Evolutionary conservation across 192 early-diverging fungal species (phyloP).

Genomic region (Umbelopsis vinacea): DNA sequence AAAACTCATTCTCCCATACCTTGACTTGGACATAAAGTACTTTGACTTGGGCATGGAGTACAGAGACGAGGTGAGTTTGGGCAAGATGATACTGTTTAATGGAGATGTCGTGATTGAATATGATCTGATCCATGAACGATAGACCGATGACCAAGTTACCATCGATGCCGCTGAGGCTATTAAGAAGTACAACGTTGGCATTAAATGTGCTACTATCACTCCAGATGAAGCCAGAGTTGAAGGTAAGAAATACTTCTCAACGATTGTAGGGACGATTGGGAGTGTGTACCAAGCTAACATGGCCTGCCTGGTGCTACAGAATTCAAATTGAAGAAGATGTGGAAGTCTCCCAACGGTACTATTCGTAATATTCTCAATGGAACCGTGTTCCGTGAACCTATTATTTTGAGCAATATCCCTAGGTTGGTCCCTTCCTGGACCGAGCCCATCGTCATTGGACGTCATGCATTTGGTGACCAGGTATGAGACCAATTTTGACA

Average conservation of each 20-base stretch:
- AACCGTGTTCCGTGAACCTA: conserved; percentile 98
- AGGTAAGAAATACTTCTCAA: conserved; percentile 36
- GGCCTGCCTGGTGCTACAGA: conserved; percentile 47
- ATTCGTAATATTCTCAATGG: conserved; percentile 96
- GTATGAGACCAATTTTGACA: conserved; percentile 36
- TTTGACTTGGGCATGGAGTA: conserved; percentile 92
- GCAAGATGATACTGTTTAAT: background rate
- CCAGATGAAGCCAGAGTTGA: conserved; percentile 93
- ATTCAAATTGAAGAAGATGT: conserved; percentile 97
- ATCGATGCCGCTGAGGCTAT: conserved; percentile 96
- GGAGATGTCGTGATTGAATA: background rate
- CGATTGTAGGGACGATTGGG: background rate
- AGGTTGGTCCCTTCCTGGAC: conserved; percentile 93
- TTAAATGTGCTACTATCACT: conserved; percentile 99
- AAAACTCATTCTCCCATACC: conserved; percentile 86
- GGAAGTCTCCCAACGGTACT: conserved; percentile 97
- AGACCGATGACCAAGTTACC: conserved; percentile 94
- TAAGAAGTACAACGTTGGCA: conserved; percentile 96
- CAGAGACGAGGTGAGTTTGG: conserved; percentile 66
- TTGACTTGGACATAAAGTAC: conserved; percentile 95
- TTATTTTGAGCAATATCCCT: conserved; percentile 90
- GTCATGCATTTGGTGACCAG: conserved; percentile 98
- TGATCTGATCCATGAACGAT: background rate
- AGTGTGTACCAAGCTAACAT: background rate
- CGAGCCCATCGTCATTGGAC: conserved; percentile 93